Conservation (phyloP, 495 filamentous ascomycete genomes). For the Penicillium ucsense region DNA sequence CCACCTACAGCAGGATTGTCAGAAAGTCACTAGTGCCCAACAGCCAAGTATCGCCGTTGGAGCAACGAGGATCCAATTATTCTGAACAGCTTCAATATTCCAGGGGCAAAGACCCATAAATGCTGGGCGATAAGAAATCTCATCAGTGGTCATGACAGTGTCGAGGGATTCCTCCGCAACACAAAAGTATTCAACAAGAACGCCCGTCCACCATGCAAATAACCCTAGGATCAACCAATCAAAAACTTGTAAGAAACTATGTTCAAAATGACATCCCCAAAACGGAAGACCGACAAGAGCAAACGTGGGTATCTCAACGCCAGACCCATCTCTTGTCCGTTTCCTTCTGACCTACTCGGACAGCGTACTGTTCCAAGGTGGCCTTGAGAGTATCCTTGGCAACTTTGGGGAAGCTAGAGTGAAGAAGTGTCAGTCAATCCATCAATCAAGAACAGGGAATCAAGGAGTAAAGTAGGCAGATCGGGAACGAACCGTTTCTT, state of each 20-base stretch:
- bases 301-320: slow-evolving; percentile 12
- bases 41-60: too few species aligned
- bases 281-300: background rate
- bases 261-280: background rate
- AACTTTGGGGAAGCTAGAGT: slow-evolving; percentile 54
- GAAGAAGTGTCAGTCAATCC: background rate
- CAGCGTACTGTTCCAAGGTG: slow-evolving; percentile 61
- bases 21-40: too few species aligned
- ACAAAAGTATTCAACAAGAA: too few species aligned
- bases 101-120: too few species aligned
- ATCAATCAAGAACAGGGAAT: background rate
- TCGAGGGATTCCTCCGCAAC: too few species aligned
- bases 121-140: background rate
- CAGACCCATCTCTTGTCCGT: slow-evolving; percentile 55
- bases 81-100: too few species aligned
- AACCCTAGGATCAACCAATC: too few species aligned
- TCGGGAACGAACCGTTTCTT: slow-evolving; percentile 46
- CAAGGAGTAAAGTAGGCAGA: background rate
- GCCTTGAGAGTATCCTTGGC: slow-evolving; percentile 62
- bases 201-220: too few species aligned
- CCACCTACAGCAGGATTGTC: too few species aligned
- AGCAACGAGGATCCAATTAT: too few species aligned
- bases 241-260: too few species aligned
- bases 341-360: slow-evolving; percentile 52
- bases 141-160: background rate